These are phyloP conservation scores for Isabelozyma heimii DNA, from an alignment of 805 yeast species.

Conservation along the genomic window DNA sequence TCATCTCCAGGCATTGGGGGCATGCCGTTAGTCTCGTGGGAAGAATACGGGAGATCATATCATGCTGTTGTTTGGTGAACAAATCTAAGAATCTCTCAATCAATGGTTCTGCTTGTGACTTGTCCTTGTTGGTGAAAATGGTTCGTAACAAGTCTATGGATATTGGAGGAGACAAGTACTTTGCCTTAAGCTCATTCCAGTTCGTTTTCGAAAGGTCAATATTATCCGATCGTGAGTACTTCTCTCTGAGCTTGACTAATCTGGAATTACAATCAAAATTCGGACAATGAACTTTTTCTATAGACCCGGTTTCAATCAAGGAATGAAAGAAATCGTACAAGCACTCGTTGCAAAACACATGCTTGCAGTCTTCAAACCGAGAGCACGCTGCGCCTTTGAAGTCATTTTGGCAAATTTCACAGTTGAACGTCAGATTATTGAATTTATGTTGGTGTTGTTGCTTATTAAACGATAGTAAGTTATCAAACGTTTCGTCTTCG, in stretches of 20 bases:
- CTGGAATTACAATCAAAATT: conserved; percentile 45
- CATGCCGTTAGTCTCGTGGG: conserved; percentile 52
- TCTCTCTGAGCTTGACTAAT: conserved; percentile 12
- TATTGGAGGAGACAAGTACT: conserved; percentile 42
- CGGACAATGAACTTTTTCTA: conserved; percentile 57
- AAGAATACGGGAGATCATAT: conserved; percentile 39
- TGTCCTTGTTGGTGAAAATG: conserved; percentile 16
- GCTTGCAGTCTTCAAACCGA: conserved; percentile 43
- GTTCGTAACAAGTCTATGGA: conserved; percentile 28
- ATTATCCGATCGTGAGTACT: conserved; percentile 14
- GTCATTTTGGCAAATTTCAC: conserved; percentile 57
- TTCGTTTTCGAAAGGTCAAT: conserved; percentile 12
- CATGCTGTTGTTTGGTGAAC: conserved; percentile 38
- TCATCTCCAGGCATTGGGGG: conserved; percentile 49
- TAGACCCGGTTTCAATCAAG: conserved; percentile 46
- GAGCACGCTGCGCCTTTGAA: conserved; percentile 43
- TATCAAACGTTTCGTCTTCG: conserved; percentile 9
- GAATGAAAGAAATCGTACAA: conserved; percentile 39
- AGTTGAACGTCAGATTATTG: conserved; percentile 37
- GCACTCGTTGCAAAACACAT: conserved; percentile 49
- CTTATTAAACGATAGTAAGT: conserved; percentile 17
- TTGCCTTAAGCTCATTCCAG: conserved; percentile 27
- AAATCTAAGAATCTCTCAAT: conserved; percentile 39
- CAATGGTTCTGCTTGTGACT: conserved; percentile 12
- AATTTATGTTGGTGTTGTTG: conserved; percentile 22